A percentile compares a stretch with the other conserved stretches of the same genome.
These are phyloP conservation scores for Scheffersomyces cryptocercus DNA, from an alignment of 1,139 yeast species.

Conservation along the genomic window DNA sequence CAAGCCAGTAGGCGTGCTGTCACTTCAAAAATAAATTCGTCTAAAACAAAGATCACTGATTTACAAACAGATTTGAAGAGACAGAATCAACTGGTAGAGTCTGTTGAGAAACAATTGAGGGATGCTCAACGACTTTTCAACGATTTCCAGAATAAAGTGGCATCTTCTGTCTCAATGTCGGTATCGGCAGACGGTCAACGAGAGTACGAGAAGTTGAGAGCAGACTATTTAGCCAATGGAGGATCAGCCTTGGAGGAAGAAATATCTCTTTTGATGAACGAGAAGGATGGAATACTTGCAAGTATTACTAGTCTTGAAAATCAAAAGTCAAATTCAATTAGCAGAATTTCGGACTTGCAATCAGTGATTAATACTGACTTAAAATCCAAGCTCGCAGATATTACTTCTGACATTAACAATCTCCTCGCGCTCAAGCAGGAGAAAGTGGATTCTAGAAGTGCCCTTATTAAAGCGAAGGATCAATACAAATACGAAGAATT, in stretches of 20 bases:
- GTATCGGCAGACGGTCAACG: constrained; percentile 53
- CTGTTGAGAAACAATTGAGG: constrained; percentile 48
- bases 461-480: constrained; percentile 47
- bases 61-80: constrained; percentile 52
- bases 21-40: constrained; percentile 46
- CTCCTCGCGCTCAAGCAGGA: constrained; percentile 35
- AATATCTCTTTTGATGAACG: constrained; percentile 43
- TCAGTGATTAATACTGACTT: constrained; percentile 33
- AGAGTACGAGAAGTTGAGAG: constrained; percentile 64
- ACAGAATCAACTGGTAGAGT: constrained; percentile 47
- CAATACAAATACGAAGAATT: constrained; percentile 49
- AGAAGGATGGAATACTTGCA: constrained; percentile 42
- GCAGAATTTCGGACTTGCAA: constrained; percentile 39
- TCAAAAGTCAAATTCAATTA: constrained; percentile 44
- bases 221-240: constrained; percentile 54
- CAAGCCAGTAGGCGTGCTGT: constrained; percentile 54
- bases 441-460: constrained; percentile 42
- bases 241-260: constrained; percentile 62
- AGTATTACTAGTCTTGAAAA: constrained; percentile 42
- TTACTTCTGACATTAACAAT: constrained; percentile 33
- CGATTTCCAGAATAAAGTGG: constrained; percentile 41
- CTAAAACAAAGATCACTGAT: constrained; percentile 54
- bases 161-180: constrained; percentile 26
- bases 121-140: constrained; percentile 45
- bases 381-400: constrained; percentile 32